A percentile compares a stretch with the other conserved stretches of the same genome.
These are phyloP conservation scores for Penicillium cataractarum DNA, from an alignment of 495 filamentous ascomycete species.

Conservation along the genomic window DNA sequence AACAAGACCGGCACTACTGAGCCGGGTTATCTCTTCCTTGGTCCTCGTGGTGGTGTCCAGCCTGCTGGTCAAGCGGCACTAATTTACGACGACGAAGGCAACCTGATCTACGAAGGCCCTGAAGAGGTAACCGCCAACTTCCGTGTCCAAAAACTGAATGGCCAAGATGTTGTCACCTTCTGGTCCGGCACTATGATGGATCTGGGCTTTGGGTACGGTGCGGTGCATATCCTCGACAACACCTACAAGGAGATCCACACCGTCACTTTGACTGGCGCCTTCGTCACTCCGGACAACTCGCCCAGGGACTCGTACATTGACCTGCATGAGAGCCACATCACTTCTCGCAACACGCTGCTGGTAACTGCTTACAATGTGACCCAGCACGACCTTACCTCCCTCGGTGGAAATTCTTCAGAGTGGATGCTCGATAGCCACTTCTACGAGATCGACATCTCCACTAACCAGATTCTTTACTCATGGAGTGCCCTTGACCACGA, in stretches of 20 bases:
- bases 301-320: slow-evolving; percentile 41
- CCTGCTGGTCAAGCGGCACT: slow-evolving; percentile 35
- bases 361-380: slow-evolving; percentile 60
- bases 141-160: slow-evolving; percentile 37
- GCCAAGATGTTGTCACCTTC: slow-evolving; percentile 40
- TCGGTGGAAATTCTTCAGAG: slow-evolving; percentile 40
- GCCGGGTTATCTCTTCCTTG: slow-evolving; percentile 42
- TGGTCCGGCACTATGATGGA: slow-evolving; percentile 42
- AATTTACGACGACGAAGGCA: slow-evolving; percentile 39
- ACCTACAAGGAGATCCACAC: slow-evolving; percentile 45
- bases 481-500: slow-evolving; percentile 41
- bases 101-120: slow-evolving; percentile 40
- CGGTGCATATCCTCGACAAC: slow-evolving; percentile 42
- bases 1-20: slow-evolving; percentile 34
- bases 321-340: slow-evolving; percentile 53
- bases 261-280: slow-evolving; percentile 31
- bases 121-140: slow-evolving; percentile 42
- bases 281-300: slow-evolving; percentile 34
- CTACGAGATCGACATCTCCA: slow-evolving; percentile 46
- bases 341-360: slow-evolving; percentile 52
- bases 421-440: slow-evolving; percentile 53
- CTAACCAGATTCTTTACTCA: slow-evolving; percentile 34
- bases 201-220: slow-evolving; percentile 38
- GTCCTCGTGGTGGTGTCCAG: slow-evolving; percentile 36
- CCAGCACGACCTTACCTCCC: slow-evolving; percentile 47